phyloP scores from a whole-genome alignment of 768 basidiomycete genomes.

The Boletus tylopilopsis region DNA sequence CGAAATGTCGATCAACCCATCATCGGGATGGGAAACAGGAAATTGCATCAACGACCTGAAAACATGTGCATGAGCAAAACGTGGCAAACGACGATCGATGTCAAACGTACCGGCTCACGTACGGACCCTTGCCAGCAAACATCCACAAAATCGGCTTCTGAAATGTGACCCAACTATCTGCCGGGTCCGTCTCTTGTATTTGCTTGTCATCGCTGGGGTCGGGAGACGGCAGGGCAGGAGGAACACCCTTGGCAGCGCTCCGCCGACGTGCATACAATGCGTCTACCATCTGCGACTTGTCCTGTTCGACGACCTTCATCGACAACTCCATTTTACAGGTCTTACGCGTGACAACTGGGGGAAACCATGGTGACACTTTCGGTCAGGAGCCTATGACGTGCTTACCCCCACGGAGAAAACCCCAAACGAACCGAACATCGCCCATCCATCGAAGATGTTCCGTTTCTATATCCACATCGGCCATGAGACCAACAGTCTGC shows the following conservation, averaged over 20 bases:
- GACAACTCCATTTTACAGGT: slow-evolving; percentile 68
- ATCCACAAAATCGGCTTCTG: slow-evolving; percentile 66
- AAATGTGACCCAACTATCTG: slow-evolving; percentile 67
- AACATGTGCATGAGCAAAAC: neutral
- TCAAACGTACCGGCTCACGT: slow-evolving; percentile 63
- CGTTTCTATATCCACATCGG: slow-evolving; percentile 80
- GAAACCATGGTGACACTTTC: neutral
- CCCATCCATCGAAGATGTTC: slow-evolving; percentile 88
- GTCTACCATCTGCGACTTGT: slow-evolving; percentile 70
- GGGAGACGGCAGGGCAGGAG: slow-evolving; percentile 8
- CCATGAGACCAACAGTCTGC: slow-evolving; percentile 79
- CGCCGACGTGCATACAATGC: slow-evolving; percentile 39
- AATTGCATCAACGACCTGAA: slow-evolving; percentile 75
- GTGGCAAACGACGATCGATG: slow-evolving; percentile 4
- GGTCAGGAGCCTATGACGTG: neutral
- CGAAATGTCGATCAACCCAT: slow-evolving; percentile 73
- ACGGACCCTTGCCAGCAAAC: slow-evolving; percentile 78
- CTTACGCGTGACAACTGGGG: slow-evolving; percentile 54
- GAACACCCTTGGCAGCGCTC: slow-evolving; percentile 13
- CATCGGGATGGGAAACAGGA: slow-evolving; percentile 74
- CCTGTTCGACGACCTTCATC: slow-evolving; percentile 62
- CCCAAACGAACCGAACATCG: slow-evolving; percentile 70
- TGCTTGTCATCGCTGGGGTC: slow-evolving; percentile 13
- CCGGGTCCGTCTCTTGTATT: slow-evolving; percentile 29
- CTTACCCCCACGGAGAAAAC: slow-evolving; percentile 67